A percentile compares a stretch with the other conserved stretches of the same genome.
These are phyloP conservation scores for Penicillium sp. DNA, from an alignment of 2,329 filamentous ascomycete genomes.

Conservation along the genomic window DNA sequence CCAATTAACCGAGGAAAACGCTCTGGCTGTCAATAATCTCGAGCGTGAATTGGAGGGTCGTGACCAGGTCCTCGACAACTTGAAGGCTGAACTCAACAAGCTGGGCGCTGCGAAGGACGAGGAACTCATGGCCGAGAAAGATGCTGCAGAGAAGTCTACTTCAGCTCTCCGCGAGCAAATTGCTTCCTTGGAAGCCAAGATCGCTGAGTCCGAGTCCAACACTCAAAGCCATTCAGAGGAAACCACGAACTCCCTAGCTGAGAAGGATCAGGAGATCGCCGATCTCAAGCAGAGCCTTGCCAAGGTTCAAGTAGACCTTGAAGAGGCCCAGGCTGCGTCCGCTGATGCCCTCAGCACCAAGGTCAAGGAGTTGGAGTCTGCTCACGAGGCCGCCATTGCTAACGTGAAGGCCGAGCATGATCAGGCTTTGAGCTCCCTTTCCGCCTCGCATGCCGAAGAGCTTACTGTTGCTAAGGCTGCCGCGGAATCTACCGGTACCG, in stretches of 20 bases:
- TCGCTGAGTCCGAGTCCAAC: slow-evolving; percentile 34
- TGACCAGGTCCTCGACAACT: slow-evolving; percentile 39
- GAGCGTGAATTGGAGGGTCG: slow-evolving; percentile 37
- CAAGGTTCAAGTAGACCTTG: slow-evolving; percentile 35
- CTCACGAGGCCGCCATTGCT: slow-evolving; percentile 31
- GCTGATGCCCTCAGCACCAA: slow-evolving; percentile 23
- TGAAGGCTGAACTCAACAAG: slow-evolving; percentile 40
- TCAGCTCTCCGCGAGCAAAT: slow-evolving; percentile 37
- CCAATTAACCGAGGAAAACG: slow-evolving; percentile 35
- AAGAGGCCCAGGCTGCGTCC: slow-evolving; percentile 26
- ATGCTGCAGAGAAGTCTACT: slow-evolving; percentile 30
- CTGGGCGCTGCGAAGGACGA: slow-evolving; percentile 38
- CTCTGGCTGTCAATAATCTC: slow-evolving; percentile 30
- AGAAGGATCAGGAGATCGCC: slow-evolving; percentile 39
- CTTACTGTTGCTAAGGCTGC: slow-evolving; percentile 34
- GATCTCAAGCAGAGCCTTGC: slow-evolving; percentile 36
- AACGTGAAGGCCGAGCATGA: slow-evolving; percentile 33
- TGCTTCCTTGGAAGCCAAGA: slow-evolving; percentile 35
- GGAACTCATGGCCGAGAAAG: slow-evolving; percentile 35
- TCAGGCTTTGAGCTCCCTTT: slow-evolving; percentile 23
- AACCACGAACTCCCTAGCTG: slow-evolving; percentile 27
- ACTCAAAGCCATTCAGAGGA: slow-evolving; percentile 27
- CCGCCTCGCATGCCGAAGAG: slow-evolving; percentile 35
- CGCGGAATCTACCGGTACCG: slow-evolving; percentile 29
- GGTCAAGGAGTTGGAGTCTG: slow-evolving; percentile 28